These are phyloP conservation scores for Globisporangium mamillatum DNA, from an alignment of 352 stramenopile species.

Conservation along the genomic window DNA sequence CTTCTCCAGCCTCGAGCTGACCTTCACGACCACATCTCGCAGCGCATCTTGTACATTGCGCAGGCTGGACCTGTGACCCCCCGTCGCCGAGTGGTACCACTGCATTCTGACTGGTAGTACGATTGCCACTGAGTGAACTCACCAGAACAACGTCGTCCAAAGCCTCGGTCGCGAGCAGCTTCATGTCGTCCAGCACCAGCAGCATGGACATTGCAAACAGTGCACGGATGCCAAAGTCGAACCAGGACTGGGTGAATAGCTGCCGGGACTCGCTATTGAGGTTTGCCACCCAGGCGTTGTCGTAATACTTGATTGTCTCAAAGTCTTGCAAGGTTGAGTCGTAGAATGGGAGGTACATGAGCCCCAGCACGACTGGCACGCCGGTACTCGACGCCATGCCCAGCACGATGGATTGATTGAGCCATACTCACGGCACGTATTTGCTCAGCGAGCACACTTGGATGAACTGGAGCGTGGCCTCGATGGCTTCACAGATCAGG, in stretches of 20 bases:
- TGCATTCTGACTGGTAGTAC: too few species aligned
- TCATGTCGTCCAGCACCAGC: constrained; percentile 10
- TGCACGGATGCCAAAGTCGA: constrained; percentile 4
- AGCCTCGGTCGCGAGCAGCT: constrained; percentile 2
- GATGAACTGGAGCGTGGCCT: neutral
- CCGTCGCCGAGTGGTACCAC: neutral
- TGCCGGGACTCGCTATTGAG: constrained; percentile 12
- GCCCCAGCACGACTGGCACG: neutral
- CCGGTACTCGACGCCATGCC: neutral
- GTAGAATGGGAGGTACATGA: neutral
- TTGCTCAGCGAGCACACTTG: neutral
- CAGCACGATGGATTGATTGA: neutral
- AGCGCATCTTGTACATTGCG: neutral
- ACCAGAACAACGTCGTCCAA: neutral
- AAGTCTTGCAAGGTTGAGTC: neutral
- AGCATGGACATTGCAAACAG: constrained; percentile 6
- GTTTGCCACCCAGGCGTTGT: neutral
- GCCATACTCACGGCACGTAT: neutral
- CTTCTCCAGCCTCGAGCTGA: neutral
- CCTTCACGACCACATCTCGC: neutral
- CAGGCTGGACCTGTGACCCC: neutral
- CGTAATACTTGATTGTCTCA: neutral
- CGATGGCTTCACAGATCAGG: neutral
- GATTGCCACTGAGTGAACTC: too few species aligned
- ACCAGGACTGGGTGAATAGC: constrained; percentile 12